Base-by-base conservation (phyloP, 2,329 filamentous ascomycete species). In the Neurospora sp. region DNA sequence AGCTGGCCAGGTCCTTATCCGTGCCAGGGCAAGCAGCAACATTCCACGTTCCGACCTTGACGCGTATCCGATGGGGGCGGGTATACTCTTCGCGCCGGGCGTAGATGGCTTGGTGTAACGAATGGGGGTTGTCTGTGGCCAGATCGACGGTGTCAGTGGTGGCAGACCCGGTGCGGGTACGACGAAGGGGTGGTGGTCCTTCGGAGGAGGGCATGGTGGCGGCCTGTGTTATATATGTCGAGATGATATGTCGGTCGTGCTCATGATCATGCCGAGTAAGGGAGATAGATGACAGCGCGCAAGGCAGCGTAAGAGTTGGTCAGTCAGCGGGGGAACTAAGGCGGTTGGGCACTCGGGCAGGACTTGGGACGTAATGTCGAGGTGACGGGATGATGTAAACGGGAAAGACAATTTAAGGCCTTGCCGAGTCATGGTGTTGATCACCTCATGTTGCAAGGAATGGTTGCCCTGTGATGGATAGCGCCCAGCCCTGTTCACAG, bases 41-140 rank as follows among this genome's bases (percentile, higher is more conserved):
- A 80, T 99, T 99, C 96, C 96, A 99, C 0, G 92, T 91, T 57
- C 95, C 96, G 68, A 99, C 86, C 81, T 97, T 97, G 79, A 99
- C 87, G 73, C 89, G 90, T 74, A 97, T 88, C 67, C 86, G 86
- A 78, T 89, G 89, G 62, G 89, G 87, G 43, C 89, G 87, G 36
- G 91, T 90, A 78, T 94, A 99, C 79, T 98, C 94, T 67, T 87
- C 82, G 76, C 89, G 87, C 69, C 96, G 87, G 46, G 91, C 89
- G 77, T 90, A 87, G 46, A 98, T 83, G 38, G 87, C 87, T 72
- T 83, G 83, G 66, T 87, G 87, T n/a, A 91, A 85, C 3, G 88
- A 89, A 68, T 85, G 83, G 1, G 85, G 86, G 62, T 73, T 76
- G 43, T 81, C 83, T 10, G 78, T 78, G n/a, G 77, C 74, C 2